Conservation (phyloP, 441 rosid species). For the Adansonia gregorii region DNA sequence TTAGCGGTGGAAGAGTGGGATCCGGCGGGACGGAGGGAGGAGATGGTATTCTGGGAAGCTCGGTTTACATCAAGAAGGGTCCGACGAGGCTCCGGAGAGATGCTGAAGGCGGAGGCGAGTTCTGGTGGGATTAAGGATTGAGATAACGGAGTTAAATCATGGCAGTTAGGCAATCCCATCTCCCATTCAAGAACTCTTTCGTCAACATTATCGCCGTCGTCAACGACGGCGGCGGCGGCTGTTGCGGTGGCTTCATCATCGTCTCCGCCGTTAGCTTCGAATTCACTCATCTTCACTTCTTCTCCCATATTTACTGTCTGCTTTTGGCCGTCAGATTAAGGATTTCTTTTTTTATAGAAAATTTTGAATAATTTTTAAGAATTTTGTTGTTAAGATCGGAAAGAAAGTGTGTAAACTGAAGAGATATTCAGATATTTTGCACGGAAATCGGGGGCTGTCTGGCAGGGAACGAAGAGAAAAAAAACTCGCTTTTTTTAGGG, state of each 20-base stretch:
- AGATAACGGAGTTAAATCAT: slow-evolving; percentile 81
- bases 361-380: background rate
- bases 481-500: background rate
- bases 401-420: background rate
- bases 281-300: slow-evolving; percentile 70
- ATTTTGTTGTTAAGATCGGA: slow-evolving; percentile 16
- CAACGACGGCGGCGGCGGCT: background rate
- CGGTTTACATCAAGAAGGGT: slow-evolving; percentile 65
- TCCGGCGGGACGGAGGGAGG: slow-evolving; percentile 50
- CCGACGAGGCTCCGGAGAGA: slow-evolving; percentile 64
- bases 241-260: slow-evolving; percentile 30
- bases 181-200: slow-evolving; percentile 83
- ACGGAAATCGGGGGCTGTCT: slow-evolving; percentile 36
- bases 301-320: slow-evolving; percentile 55
- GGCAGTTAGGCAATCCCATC: slow-evolving; percentile 72
- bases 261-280: slow-evolving; percentile 38
- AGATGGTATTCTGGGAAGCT: slow-evolving; percentile 68
- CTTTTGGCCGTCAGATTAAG: background rate
- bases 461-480: slow-evolving; percentile 26
- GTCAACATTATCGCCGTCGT: slow-evolving; percentile 43
- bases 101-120: slow-evolving; percentile 88
- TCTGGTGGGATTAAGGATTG: slow-evolving; percentile 69
- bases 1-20: slow-evolving; percentile 36
- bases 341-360: background rate
- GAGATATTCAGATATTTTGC: slow-evolving; percentile 19